Conservation (phyloP, 2,329 filamentous ascomycete genomes). For the Colletotrichum plurivorum region DNA sequence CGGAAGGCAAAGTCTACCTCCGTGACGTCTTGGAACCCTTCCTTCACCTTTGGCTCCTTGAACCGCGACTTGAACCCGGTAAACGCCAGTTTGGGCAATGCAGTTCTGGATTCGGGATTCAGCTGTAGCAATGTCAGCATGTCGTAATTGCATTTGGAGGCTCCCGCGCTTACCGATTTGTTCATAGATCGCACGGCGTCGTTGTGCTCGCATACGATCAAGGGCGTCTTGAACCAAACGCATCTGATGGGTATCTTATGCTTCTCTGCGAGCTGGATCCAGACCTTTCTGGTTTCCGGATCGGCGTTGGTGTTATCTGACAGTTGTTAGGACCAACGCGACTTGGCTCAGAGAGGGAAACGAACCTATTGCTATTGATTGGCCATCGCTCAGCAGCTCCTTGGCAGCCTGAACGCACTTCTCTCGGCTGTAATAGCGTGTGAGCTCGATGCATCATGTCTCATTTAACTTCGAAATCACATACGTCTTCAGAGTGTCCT, state of each 20-base stretch:
- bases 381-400: slow-evolving; percentile 73
- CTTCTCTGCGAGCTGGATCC: slow-evolving; percentile 81
- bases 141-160: not conserved
- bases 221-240: slow-evolving; percentile 83
- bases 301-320: slow-evolving; percentile 97
- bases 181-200: slow-evolving; percentile 84
- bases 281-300: slow-evolving; percentile 80
- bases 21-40: slow-evolving; percentile 88
- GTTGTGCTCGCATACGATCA: slow-evolving; percentile 85
- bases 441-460: slow-evolving; percentile 38
- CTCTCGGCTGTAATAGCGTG: slow-evolving; percentile 58
- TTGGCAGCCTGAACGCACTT: slow-evolving; percentile 81
- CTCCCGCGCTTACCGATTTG: slow-evolving; percentile 48
- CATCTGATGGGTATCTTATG: slow-evolving; percentile 84
- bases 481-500: slow-evolving; percentile 84
- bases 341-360: slow-evolving; percentile 34
- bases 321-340: not conserved
- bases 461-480: slow-evolving; percentile 42
- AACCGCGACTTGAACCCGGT: slow-evolving; percentile 81
- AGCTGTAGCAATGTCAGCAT: slow-evolving; percentile 58
- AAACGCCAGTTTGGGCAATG: slow-evolving; percentile 86
- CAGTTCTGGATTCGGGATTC: slow-evolving; percentile 85
- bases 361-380: slow-evolving; percentile 84
- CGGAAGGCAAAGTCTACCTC: slow-evolving; percentile 83
- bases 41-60: slow-evolving; percentile 77